Evolutionary conservation across 306 rosid genomes (phyloP), one percentile per base, ranked within the genome.

Genomic region (Vigna trinervia): DNA sequence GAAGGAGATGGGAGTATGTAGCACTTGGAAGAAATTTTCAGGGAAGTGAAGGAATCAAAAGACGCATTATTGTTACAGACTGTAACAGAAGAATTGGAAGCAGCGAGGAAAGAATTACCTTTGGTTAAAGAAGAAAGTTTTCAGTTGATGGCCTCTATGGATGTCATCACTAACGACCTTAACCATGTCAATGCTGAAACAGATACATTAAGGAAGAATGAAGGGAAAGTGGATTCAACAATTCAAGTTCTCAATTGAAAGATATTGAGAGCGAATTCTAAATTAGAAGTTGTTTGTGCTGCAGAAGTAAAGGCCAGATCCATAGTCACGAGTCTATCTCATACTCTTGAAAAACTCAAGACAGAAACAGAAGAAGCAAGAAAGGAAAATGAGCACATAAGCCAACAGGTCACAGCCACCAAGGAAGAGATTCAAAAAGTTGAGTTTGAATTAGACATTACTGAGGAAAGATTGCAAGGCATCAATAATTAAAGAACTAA

Each of bases 101-200:
- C 81, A 12, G 92, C 92, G 32, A 86, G 83, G 87, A 87, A 84
- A 69, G 94, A 92, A 51, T 70, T 95, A 74, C 89, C 88, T 82
- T 67, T 74, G 56, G 83, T 85, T 8, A 89, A 62, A 77, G 92
- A 84, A 58, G 99, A 88, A 79, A 86, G 97, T 3, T 90, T 90
- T 78, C 97, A 92, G 84, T 89, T 83, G 78, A 90, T 88, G 99
- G 69, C 83, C 53, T 88, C 99, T 5, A 89, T 92, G 93, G 99
- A 95, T 89, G 83, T 91, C 8, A 83, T 92, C 75, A 88, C 97
- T 60, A 89, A 87, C n/a, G 97, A 95, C 78, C 85, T 88, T 50
- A 86, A 70, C 26, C 92, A 89, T 76, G 83, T 89, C 20, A 89
- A 79, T 2, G 65, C 76, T 12, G 90, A 87, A 82, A 85, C 82